Evolutionary conservation across 257 asterid species (phyloP), one percentile per base, ranked within the genome.

Genomic region (Gentiana dahurica): DNA sequence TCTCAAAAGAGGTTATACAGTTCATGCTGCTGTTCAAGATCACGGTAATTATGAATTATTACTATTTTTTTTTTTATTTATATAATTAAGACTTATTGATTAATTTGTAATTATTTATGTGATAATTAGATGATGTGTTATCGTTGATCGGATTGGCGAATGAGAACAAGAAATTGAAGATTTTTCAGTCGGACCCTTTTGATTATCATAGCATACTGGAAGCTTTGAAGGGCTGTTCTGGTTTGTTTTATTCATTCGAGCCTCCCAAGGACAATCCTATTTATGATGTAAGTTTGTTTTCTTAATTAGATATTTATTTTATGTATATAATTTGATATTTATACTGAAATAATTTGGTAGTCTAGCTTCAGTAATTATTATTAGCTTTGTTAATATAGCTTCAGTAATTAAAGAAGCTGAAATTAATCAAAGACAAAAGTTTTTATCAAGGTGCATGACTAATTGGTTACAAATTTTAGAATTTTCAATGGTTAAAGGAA

Each of bases 131-230:
- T 43, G 85, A 90, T 46, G 39, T 80, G 78, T 61, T 66, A 62
- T 66, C 75, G 12, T 73, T 76, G 59, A 54, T 71, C 71, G 69
- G 73, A 62, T 55, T 65, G 49, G 75, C 77, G 53, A n/a, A 66
- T 48, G 64, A 71, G 43, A 67, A 61, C 49, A 65, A 73, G 79
- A 75, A 73, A n/a, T 54, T 88, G 79, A 83, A 70, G 59, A 84
- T 79, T 6, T 92, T 81, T 47, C 74, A 75, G 8, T 63, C 86
- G 9, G 99, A 92, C 57, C 95, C 94, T 6, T 79, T 92, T 78
- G 97, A 92, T 65, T 92, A 88, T 65, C 95, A 81, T 68, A 92
- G 97, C 80, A 77, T 92, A 45, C 50, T 83, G 71, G 95, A 88
- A 13, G 95, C 99, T 1, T 62, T 92, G 15, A 86, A 76, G 65